Evolutionary conservation across 2,329 filamentous ascomycete species (phyloP), one percentile per base, ranked within the genome.

Genomic region (Thelonectria blattea): DNA sequence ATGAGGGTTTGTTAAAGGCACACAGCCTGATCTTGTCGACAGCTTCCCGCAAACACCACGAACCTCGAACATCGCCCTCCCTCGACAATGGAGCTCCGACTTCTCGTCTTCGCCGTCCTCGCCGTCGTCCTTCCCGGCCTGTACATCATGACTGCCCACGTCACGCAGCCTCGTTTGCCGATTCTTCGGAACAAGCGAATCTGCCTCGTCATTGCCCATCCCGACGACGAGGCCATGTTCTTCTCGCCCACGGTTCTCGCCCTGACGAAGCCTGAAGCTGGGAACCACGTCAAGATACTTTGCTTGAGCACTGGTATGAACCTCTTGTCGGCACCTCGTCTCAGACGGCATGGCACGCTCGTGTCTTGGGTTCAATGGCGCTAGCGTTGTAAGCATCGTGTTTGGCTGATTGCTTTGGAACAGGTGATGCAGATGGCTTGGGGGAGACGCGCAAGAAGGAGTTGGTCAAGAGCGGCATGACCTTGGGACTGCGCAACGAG

Each of bases 141-240:
- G 49, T 86, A 87, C 78, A 78, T 80, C 64, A 83, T 83, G 74
- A 80, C 81, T 3, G 79, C 77, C 24, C 75, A 77, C 43, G 72
- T 80, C n/a, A 75, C 81, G 43, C 77, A 79, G 62, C 69, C 78
- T 24, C 78, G 83, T 32, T 85, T 91, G 68, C 91, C 92, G 4
- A 84, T 80, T 46, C 80, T 97, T 64, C 83, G 82, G 68, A 90
- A 92, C 80, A 96, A 96, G 83, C 88, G 91, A 72, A 92, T 99
- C 73, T 91, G 91, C 74, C 85, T 99, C 55, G 83, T 99, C 56
- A 98, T 99, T 72, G 95, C 95, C 20, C 95, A 99, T 79, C 95
- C 95, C 0, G 95, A 99, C 78, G 95, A 99, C 72, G 95, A 99
- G 81, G 95, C 94, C 76, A 99, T 99, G 95, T 99, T 99, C 83